Evolutionary conservation across 768 basidiomycete species (phyloP), one percentile per base, ranked within the genome.

Genomic region (Russula sp.): DNA sequence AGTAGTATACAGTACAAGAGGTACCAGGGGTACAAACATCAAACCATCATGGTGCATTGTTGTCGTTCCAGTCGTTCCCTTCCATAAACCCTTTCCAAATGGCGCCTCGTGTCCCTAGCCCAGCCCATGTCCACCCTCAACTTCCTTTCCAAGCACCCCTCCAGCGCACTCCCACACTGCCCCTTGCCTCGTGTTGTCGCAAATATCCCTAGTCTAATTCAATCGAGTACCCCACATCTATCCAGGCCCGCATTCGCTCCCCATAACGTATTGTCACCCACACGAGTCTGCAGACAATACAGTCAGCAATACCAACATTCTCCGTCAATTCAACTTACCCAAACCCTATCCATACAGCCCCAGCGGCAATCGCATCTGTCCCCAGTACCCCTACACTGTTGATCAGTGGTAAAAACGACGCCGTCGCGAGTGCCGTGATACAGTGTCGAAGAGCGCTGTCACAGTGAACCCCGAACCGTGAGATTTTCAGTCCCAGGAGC

Each of bases 211-310:
- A 78, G 27, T 71, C 74, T 2, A 75, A 70, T 9, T 69, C 70
- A 0, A 78, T 80, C 1, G 84, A 81, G 67, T 78, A 86, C 3
- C 81, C 84, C 8, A 86, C 73, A 66, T 88, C 82, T 6, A 79
- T 73, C 75, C 79, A 83, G 0, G 77, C 79, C 47, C 86, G 77
- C 76, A 88, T 79, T 57, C 76, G 74, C 34, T 78, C 77, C 4
- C 85, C 86, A 49, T 86, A 83, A 20, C 72, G 75, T 51, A 88
- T 82, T 4, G 80, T 81, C 18, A 77, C 64, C 75, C 76, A 79
- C 3, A 88, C 65, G 4, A 85, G 54, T 13, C 86, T 87, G 61
- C 59, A 39, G 62, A 35, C 34, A 53, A 7, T 54, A 44, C 34
- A 14, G 51, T 35, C n/a, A 57, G 39, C 31, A 55, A 48, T 22